Base-by-base conservation (phyloP, 345 rosid genomes). In the Kernera saxatilis region DNA sequence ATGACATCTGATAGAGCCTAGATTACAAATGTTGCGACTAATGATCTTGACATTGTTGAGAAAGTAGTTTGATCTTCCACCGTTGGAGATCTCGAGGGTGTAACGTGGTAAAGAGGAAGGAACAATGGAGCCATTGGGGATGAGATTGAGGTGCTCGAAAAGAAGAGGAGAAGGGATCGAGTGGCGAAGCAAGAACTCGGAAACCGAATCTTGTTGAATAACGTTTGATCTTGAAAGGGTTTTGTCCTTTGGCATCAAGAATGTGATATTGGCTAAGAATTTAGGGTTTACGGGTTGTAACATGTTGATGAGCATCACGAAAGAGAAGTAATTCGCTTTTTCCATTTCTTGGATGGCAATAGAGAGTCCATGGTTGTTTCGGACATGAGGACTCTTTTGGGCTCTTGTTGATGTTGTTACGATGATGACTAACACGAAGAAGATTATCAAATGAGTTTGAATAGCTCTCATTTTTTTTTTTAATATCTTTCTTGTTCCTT, bases 191-290 rank as follows among this genome's bases (percentile, higher is more conserved):
- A 90, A 71, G 80, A 93, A 93, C 14, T 68, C 81, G 1, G 83
- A 19, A 22, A 90, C 70, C 2, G 77, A 53, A 18, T 41, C 55
- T 32, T 56, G 80, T 14, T 74, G 60, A 30, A 62, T 21, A 17
- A 84, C 56, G 23, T 70, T 46, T 14, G 79, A 56, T 23, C 43
- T 72, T 0, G 95, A 85, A 71, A 88, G 68, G 29, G 76, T 69
- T 57, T 75, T 54, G 77, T 90, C 96, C 8, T 78, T 84, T 22
- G 96, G 96, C 92, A 90, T 88, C 72, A 90, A 78, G 83, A 90
- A 90, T 11, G 93, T 90, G 73, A 90, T 43, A 39, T 87, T 87
- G 5, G 66, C 72, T 14, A 36, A 58, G 3, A 77, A 6, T 48
- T 33, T 74, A 0, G 25, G 72, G 40, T 75, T 70, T 17, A 59